These are phyloP conservation scores for Rutstroemia sp. DNA, from an alignment of 2,329 filamentous ascomycete species.

Conservation along the genomic window DNA sequence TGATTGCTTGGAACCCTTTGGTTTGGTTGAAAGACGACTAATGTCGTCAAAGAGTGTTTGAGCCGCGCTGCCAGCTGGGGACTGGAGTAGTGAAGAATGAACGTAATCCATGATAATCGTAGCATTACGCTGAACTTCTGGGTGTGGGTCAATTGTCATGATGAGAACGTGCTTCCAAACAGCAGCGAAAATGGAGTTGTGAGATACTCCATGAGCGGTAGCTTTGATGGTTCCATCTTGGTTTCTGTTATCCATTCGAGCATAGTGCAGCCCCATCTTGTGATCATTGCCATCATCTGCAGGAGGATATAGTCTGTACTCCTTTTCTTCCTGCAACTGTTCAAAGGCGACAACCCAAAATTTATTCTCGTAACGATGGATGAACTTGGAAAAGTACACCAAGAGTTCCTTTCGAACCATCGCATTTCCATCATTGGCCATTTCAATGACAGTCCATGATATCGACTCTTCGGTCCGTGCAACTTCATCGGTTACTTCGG, in stretches of 20 bases:
- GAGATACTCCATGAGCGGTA: slow-evolving; percentile 55
- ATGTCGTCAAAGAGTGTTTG: slow-evolving; percentile 71
- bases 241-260: slow-evolving; percentile 47
- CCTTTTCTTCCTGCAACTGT: slow-evolving; percentile 76
- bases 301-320: slow-evolving; percentile 52
- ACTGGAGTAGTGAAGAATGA: slow-evolving; percentile 69
- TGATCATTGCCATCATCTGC: slow-evolving; percentile 48
- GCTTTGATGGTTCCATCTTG: slow-evolving; percentile 51
- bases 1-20: slow-evolving; percentile 33
- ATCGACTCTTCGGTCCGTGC: slow-evolving; percentile 86
- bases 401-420: slow-evolving; percentile 90
- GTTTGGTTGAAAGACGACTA: slow-evolving; percentile 41
- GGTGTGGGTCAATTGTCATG: slow-evolving; percentile 87
- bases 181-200: slow-evolving; percentile 85
- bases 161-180: slow-evolving; percentile 92
- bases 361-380: slow-evolving; percentile 83
- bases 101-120: slow-evolving; percentile 81
- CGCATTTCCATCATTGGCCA: slow-evolving; percentile 89
- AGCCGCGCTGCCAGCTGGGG: slow-evolving; percentile 63
- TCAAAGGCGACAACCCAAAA: slow-evolving; percentile 90
- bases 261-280: slow-evolving; percentile 57
- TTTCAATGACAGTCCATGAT: slow-evolving; percentile 79
- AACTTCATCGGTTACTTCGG: slow-evolving; percentile 84
- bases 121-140: slow-evolving; percentile 82
- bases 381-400: slow-evolving; percentile 88